Percentiles rank a stretch among this genome's conserved stretches.
Evolutionary conservation across 495 filamentous ascomycete genomes (phyloP).

Genomic region (Xylaria bambusicola): DNA sequence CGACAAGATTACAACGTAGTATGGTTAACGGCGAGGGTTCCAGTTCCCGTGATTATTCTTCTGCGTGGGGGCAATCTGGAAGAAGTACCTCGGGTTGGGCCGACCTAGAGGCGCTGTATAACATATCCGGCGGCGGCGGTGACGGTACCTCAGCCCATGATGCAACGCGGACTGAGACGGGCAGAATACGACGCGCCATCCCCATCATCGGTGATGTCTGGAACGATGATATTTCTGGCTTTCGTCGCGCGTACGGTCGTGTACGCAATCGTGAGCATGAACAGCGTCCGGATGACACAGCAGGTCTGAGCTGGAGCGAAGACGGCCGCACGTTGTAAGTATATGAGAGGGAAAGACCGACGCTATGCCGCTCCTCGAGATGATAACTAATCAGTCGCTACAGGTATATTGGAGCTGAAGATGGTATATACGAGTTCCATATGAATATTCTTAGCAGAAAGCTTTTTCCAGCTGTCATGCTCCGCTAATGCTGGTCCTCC

Average conservation of each 20-base stretch:
- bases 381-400: constrained; percentile 21
- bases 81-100: constrained; percentile 32
- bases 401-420: constrained; percentile 72
- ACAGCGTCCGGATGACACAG: constrained; percentile 54
- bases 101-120: constrained; percentile 38
- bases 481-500: constrained; percentile 42
- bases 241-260: constrained; percentile 25
- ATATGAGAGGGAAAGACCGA: neutral
- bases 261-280: constrained; percentile 30
- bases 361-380: neutral
- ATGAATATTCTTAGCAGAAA: constrained; percentile 67
- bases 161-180: constrained; percentile 21
- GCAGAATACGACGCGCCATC: constrained; percentile 26
- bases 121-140: constrained; percentile 25
- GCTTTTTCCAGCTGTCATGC: constrained; percentile 61
- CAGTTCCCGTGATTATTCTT: constrained; percentile 24
- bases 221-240: constrained; percentile 23
- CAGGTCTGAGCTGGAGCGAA: constrained; percentile 69
- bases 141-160: constrained; percentile 13
- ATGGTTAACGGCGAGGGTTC: constrained; percentile 13
- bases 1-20: constrained; percentile 22
- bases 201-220: constrained; percentile 34
- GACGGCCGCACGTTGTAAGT: constrained; percentile 72
- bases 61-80: constrained; percentile 18
- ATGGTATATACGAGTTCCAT: constrained; percentile 73